These are phyloP conservation scores for Wickerhamomyces xylosicus DNA, from an alignment of 805 yeast species.

Conservation along the genomic window DNA sequence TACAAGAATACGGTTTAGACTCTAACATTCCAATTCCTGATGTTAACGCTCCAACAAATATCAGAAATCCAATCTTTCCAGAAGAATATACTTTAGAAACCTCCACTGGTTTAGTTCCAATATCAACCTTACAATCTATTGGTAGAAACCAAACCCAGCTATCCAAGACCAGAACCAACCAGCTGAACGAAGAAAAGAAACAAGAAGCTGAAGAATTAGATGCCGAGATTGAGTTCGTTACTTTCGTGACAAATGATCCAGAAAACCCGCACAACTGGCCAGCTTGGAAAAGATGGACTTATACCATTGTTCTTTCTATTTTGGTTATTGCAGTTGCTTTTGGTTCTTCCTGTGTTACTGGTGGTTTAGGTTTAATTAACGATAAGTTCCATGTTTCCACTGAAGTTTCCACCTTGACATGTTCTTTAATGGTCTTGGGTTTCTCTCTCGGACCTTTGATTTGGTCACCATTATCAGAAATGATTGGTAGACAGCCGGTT, in stretches of 20 bases:
- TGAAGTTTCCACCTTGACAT: conserved; percentile 72
- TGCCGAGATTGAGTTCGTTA: conserved; percentile 74
- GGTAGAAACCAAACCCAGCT: conserved; percentile 41
- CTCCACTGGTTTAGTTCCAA: conserved; percentile 79
- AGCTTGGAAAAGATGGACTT: conserved; percentile 40
- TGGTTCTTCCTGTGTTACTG: conserved; percentile 86
- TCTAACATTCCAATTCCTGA: conserved; percentile 45
- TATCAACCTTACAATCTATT: conserved; percentile 52
- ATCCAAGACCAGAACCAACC: conserved; percentile 25
- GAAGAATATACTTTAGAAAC: conserved; percentile 90
- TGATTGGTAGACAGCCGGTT: conserved; percentile 77
- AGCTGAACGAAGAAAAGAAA: conserved; percentile 17
- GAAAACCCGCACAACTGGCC: conserved; percentile 90
- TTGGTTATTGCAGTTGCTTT: conserved; percentile 86
- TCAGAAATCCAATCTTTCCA: conserved; percentile 70
- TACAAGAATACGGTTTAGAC: conserved; percentile 52
- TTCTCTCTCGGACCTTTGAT: conserved; percentile 79
- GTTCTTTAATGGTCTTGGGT: conserved; percentile 84
- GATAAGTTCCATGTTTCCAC: conserved; percentile 58
- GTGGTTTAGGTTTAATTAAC: conserved; percentile 62
- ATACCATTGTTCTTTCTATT: conserved; percentile 57
- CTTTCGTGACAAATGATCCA: conserved; percentile 71
- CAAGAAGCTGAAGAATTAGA: conserved; percentile 30
- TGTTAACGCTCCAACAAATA: conserved; percentile 41
- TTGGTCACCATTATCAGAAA: conserved; percentile 86